Base-by-base conservation (phyloP, 257 asterid species). In the Penstemon davidsonii region DNA sequence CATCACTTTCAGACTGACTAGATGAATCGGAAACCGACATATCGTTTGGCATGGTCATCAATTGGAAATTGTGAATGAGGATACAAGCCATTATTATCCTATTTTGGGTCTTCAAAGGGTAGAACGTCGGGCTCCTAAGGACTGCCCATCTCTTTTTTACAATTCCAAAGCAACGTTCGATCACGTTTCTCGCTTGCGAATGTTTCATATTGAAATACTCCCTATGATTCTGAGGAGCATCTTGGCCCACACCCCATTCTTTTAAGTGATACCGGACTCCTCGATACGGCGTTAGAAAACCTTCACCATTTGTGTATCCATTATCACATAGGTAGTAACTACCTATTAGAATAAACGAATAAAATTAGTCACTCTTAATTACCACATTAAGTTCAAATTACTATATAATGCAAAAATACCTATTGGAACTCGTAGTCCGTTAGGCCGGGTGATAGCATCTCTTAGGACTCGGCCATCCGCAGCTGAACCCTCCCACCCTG, bases 181-280 rank as follows among this genome's bases (percentile, higher is more conserved):
- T n/a, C 9, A 60, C 9, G n/a, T 60, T 41, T 3, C 66, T 11
- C 6, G 38, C 66, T 6, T 8, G 5, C 8, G 38, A 50, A n/a
- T 60, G 66, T 42, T 60, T 60, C 66, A 60, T 60, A n/a, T 60
- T 60, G 10, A 40, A 42, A 42, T 60, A 60, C 42, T 60, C 51
- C 9, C 13, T 6, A 12, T 60, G 10, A 9, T 41, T 41, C 12
- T 40, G 51, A 0, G 51, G 50, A 8, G 66, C 7, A 8, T 7
- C 1, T 4, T 45, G 11, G 3, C 66, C 36, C 0, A 12, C 7
- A 1, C 11, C 12, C 70, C 70, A 51, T 51, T 50, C 44, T 37
- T 45, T 46, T 10, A 25, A 51, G 51, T 65, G 70, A 15, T 50
- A 65, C 0, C 45, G 5, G 8, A 19, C 9, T 7, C 60, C 59